Conservation (phyloP, 2,329 filamentous ascomycete genomes). For the Knoxdaviesia capensis region DNA sequence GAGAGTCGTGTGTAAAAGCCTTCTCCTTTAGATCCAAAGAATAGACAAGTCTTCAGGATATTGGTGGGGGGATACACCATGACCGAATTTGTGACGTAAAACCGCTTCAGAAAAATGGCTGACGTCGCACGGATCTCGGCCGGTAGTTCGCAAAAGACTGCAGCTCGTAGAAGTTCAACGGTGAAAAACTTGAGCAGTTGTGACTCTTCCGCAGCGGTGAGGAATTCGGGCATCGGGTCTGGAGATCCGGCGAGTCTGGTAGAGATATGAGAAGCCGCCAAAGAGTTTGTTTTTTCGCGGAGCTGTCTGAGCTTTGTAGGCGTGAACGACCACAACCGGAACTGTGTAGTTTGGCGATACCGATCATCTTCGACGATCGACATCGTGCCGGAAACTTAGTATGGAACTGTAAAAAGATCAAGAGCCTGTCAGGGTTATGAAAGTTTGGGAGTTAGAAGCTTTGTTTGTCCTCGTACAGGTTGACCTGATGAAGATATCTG, state of each 20-base stretch:
- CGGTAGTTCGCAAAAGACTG: constrained; percentile 21
- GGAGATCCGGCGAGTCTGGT: constrained; percentile 18
- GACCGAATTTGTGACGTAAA: constrained; percentile 87
- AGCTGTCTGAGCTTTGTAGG: constrained; percentile 48
- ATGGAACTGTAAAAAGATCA: no score
- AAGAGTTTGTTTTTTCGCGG: constrained; percentile 58
- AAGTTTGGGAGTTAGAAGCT: no score
- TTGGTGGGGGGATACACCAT: constrained; percentile 91
- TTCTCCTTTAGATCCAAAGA: constrained; percentile 86
- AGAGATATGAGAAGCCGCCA: constrained; percentile 44
- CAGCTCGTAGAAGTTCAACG: constrained; percentile 34
- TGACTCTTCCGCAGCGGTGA: constrained; percentile 68
- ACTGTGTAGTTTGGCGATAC: constrained; percentile 82
- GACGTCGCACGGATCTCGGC: constrained; percentile 38
- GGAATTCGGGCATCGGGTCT: constrained; percentile 43
- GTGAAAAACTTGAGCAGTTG: constrained; percentile 64
- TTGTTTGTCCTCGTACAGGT: no score
- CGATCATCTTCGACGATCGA: constrained; percentile 52
- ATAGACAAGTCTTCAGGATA: constrained; percentile 76
- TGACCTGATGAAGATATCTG: no score
- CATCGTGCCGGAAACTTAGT: no score
- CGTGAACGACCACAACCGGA: constrained; percentile 81
- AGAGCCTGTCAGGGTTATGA: no score
- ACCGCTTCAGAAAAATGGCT: constrained; percentile 76
- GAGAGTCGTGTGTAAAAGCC: constrained; percentile 49